phyloP scores from a whole-genome alignment of 345 rosid species.

The Lumnitzera racemosa region DNA sequence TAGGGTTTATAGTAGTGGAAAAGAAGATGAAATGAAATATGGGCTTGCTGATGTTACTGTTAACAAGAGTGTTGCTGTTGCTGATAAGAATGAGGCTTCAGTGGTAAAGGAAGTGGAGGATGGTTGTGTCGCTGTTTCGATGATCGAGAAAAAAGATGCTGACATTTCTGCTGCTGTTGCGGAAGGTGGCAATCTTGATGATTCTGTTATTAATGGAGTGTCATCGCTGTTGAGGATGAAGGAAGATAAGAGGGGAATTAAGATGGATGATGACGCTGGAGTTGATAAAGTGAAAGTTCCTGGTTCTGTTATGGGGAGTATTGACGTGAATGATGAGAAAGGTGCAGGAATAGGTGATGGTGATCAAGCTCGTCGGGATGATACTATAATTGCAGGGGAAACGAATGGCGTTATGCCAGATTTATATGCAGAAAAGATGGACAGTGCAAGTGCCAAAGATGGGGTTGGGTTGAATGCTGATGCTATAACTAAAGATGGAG shows the following conservation, averaged over 20 bases:
- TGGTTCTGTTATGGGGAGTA: conserved; percentile 27
- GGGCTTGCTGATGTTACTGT: conserved; percentile 3
- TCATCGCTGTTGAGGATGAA: conserved; percentile 60
- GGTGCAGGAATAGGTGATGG: conserved; percentile 5
- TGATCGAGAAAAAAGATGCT: background rate
- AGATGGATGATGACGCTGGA: conserved; percentile 2
- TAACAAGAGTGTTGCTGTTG: conserved; percentile 8
- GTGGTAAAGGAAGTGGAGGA: background rate
- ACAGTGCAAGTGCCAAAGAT: background rate
- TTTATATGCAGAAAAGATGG: too few relatives aligned
- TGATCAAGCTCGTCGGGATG: background rate
- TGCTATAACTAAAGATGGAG: conserved; percentile 11
- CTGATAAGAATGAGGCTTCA: conserved; percentile 2
- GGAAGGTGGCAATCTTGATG: conserved; percentile 32
- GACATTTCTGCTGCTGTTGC: background rate
- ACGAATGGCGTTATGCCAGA: too few relatives aligned
- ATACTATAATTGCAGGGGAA: background rate
- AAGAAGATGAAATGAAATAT: conserved; percentile 7
- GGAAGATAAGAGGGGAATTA: conserved; percentile 18
- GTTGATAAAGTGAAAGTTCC: conserved; percentile 1
- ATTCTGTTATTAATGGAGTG: conserved; percentile 59
- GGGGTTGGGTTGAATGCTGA: conserved; percentile 6
- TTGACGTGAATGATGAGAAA: conserved; percentile 21
- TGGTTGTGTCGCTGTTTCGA: conserved; percentile 1
- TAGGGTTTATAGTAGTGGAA: conserved; percentile 39